Base-by-base conservation (phyloP, 108 stramenopile genomes). In the Fragilariopsis cylindrus region DNA sequence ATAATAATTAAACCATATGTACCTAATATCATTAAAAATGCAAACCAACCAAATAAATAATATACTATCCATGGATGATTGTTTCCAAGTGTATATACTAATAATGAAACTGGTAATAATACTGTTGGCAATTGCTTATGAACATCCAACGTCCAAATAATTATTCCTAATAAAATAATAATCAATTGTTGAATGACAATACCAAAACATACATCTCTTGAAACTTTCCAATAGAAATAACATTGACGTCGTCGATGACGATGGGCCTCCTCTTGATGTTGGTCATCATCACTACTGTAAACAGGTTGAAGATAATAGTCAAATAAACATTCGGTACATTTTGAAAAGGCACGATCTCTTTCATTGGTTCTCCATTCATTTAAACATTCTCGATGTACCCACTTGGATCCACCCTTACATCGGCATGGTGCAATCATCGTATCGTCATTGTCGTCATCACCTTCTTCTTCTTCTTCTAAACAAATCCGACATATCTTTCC, bases 341-440 rank as follows among this genome's bases (percentile, higher is more conserved):
- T 73, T 65, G 77, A 78, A 67, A 78, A 78, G 65, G 77, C 77
- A 7, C 72, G 72, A 55, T 78, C 72, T 30, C 43, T 45, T 18
- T 78, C 57, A 48, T 73, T 64, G 1, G 64, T 68, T 44, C 77
- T 16, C 84, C 84, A 84, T 7, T 74, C 49, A 15, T 81, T 66
- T 16, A 84, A 68, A 46, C 84, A 84, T 5, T 57, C 50, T 45
- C 81, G 65, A 57, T 84, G 84, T 12, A 84, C 84, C 68, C 74
- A 84, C 40, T 70, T 65, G 46, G 54, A 54, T 44, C 65, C 45
- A 42, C 84, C 84, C 56, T 62, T 73, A 77, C 84, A 84, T 11
- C 48, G 48, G 65, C 84, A 84, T n/a, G 82, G 82, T 3, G 77
- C 68, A 54, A 83, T 79, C 57, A 84, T 58, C 18, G 74, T 77